A percentile compares a stretch with the other conserved stretches of the same genome.
Evolutionary conservation across 768 basidiomycete genomes (phyloP).

Genomic region (Agrocybe chaxingu): DNA sequence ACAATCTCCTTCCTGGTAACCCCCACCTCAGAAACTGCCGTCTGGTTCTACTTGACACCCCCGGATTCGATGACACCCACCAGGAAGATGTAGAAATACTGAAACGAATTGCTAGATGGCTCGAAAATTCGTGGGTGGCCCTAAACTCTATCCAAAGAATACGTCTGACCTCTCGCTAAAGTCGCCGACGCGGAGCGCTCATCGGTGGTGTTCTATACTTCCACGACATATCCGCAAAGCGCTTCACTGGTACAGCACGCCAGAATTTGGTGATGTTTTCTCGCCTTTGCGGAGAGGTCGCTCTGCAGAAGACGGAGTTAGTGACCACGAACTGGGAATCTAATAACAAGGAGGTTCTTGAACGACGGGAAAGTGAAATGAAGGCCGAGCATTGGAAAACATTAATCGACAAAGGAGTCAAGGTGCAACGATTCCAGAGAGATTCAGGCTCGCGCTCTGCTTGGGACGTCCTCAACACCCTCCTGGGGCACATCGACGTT

Average conservation of each 20-base stretch:
- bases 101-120: conserved; percentile 1
- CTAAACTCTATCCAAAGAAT: background rate
- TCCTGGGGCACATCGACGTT: conserved; percentile 12
- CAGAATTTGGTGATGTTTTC: conserved; percentile 1
- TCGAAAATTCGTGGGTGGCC: background rate
- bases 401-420: conserved; percentile 35
- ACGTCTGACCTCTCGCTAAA: background rate
- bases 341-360: conserved; percentile 16
- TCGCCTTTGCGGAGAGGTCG: background rate
- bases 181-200: background rate
- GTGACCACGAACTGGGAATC: conserved; percentile 4
- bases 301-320: background rate
- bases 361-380: conserved; percentile 32
- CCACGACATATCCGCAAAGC: conserved; percentile 2
- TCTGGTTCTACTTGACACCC: conserved; percentile 5
- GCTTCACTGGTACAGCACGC: background rate
- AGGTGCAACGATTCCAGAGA: conserved; percentile 29
- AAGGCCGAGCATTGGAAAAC: conserved; percentile 34
- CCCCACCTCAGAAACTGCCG: background rate
- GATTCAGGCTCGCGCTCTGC: conserved; percentile 22
- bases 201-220: conserved; percentile 5
- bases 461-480: conserved; percentile 24
- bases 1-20: no score
- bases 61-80: conserved; percentile 5
- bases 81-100: background rate